Conservation (phyloP, 257 asterid genomes). For the Salvia miltiorrhiza region DNA sequence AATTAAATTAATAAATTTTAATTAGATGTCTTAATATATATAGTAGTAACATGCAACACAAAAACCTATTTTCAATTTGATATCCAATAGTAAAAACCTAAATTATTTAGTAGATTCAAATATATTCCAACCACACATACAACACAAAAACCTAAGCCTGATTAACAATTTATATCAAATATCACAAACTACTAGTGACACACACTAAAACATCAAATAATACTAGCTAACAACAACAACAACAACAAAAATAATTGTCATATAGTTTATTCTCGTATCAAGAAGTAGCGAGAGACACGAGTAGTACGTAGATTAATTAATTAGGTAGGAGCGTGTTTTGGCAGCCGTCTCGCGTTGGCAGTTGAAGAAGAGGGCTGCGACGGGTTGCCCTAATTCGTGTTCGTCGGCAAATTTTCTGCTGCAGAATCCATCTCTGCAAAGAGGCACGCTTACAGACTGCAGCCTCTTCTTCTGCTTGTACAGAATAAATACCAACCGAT, state of each 20-base stretch:
- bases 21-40: too few species aligned
- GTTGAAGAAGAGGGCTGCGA: slow-evolving; percentile 74
- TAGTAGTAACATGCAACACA: too few species aligned
- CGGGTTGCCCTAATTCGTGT: slow-evolving; percentile 56
- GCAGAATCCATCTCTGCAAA: slow-evolving; percentile 49
- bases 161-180: too few species aligned
- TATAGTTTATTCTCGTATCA: background rate
- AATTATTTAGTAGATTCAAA: too few species aligned
- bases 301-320: too few species aligned
- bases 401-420: slow-evolving; percentile 52
- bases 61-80: too few species aligned
- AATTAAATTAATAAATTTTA: too few species aligned
- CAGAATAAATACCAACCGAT: slow-evolving; percentile 60
- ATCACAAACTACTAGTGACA: background rate
- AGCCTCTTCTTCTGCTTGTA: slow-evolving; percentile 61
- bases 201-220: too few species aligned
- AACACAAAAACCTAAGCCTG: too few species aligned
- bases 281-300: slow-evolving; percentile 20
- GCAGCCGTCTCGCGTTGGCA: slow-evolving; percentile 87
- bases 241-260: too few species aligned
- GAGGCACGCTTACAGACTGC: slow-evolving; percentile 14
- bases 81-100: too few species aligned
- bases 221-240: background rate
- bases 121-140: too few species aligned
- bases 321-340: slow-evolving; percentile 8